phyloP scores from a whole-genome alignment of 176 grass and related monocot genomes.

The Coix lacrymajobi region DNA sequence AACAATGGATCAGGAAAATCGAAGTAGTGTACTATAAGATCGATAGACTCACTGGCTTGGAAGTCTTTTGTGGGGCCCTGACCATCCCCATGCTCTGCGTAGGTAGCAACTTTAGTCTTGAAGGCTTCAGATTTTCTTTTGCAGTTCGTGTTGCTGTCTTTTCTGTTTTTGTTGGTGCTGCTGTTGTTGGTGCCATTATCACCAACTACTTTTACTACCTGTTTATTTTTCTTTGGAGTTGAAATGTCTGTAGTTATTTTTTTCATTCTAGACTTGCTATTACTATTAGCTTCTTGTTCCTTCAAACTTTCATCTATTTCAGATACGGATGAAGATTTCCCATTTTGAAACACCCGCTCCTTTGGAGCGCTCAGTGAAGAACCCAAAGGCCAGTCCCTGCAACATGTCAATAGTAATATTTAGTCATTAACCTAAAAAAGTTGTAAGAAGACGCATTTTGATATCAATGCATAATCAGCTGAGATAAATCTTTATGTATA shows the following conservation, averaged over 20 bases:
- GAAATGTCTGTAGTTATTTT: not conserved
- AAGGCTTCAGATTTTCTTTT: constrained; percentile 33
- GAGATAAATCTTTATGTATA: constrained; percentile 31
- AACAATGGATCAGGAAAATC: not conserved
- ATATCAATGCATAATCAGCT: not conserved
- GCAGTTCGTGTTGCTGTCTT: not conserved
- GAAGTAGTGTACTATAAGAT: not conserved
- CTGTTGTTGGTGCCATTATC: not conserved
- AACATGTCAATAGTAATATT: constrained; percentile 2
- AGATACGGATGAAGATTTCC: constrained; percentile 7
- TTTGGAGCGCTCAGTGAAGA: not conserved
- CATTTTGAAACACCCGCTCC: constrained; percentile 1
- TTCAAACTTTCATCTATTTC: constrained; percentile 27
- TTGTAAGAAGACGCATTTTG: not conserved
- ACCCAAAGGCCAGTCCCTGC: constrained; percentile 31
- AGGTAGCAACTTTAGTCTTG: not conserved
- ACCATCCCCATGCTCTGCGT: not conserved
- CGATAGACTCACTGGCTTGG: constrained; percentile 17
- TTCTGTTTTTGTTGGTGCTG: constrained; percentile 18
- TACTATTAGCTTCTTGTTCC: constrained; percentile 39
- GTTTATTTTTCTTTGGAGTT: constrained; percentile 26
- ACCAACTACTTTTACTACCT: not conserved
- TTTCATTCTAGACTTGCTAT: constrained; percentile 15
- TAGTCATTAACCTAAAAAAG: not conserved
- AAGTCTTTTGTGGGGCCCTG: not conserved